Evolutionary conservation across 169 alveolate genomes (phyloP).

Genomic region (Miamiensis avidus): DNA sequence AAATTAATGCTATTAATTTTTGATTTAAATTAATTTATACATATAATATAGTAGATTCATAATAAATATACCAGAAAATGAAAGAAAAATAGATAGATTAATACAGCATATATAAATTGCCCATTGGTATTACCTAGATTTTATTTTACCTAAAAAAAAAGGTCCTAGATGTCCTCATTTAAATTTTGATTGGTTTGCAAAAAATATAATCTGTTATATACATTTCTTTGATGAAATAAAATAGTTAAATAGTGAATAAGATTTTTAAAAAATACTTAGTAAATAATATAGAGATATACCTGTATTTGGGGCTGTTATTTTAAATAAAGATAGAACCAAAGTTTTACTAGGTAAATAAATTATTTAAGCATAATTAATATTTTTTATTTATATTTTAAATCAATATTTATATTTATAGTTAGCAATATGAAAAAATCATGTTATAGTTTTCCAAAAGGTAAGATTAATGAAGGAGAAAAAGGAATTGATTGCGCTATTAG

Average conservation of each 20-base stretch:
- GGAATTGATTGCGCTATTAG: constrained; percentile 62
- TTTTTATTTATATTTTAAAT: too few relatives aligned
- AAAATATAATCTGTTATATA: neutral
- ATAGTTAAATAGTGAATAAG: neutral
- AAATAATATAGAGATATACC: neutral
- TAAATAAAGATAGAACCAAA: neutral
- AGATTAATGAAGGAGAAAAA: constrained; percentile 55
- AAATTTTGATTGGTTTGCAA: neutral
- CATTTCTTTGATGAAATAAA: neutral
- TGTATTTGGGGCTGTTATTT: neutral
- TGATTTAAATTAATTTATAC: too few relatives aligned
- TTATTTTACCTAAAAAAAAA: too few relatives aligned
- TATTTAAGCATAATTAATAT: too few relatives aligned
- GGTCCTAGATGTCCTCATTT: neutral
- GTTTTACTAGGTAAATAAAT: neutral
- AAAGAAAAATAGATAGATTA: neutral
- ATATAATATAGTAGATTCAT: neutral
- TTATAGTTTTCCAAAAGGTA: constrained; percentile 61
- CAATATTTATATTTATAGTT: too few relatives aligned
- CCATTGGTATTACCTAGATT: neutral
- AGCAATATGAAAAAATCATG: neutral
- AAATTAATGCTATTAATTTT: too few relatives aligned
- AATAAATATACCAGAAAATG: neutral
- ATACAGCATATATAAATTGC: neutral
- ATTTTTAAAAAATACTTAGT: too few relatives aligned